These are phyloP conservation scores for Kalmusia sp. DNA, from an alignment of 2,329 filamentous ascomycete species.

Conservation along the genomic window DNA sequence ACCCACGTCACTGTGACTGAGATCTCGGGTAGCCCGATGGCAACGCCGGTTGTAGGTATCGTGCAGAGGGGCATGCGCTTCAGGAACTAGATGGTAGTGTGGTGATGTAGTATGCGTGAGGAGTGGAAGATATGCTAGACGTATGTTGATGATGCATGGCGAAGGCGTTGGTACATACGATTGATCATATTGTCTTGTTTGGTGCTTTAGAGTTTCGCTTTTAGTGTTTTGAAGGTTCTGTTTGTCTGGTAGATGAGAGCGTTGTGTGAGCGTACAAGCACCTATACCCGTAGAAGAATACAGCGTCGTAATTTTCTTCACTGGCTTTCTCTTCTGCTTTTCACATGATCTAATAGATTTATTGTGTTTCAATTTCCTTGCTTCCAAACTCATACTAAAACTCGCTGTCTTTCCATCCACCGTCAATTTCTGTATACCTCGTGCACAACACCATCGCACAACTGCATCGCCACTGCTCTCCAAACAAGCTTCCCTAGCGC, in stretches of 20 bases:
- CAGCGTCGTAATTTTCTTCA: no score
- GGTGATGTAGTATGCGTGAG: background rate
- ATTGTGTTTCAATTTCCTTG: no score
- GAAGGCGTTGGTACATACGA: background rate
- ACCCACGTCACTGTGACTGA: background rate
- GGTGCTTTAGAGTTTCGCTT: background rate
- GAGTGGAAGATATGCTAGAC: background rate
- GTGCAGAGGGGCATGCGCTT: slow-evolving; percentile 7
- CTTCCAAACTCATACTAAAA: no score
- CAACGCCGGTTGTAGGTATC: slow-evolving; percentile 4
- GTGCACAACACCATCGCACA: no score
- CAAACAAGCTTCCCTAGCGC: no score
- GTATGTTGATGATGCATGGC: background rate
- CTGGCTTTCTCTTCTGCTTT: no score
- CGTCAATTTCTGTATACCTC: no score
- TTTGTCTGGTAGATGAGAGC: background rate
- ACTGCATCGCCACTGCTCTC: no score
- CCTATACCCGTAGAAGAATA: no score
- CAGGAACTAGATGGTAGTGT: background rate
- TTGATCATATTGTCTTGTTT: background rate
- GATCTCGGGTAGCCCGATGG: slow-evolving; percentile 3
- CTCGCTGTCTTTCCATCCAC: no score
- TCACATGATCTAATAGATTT: no score
- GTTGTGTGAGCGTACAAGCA: background rate
- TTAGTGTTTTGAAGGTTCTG: background rate